A percentile compares a stretch with the other conserved stretches of the same genome.
Evolutionary conservation across 805 yeast species (phyloP).

Genomic region (Grigorovia yakushimaensis): DNA sequence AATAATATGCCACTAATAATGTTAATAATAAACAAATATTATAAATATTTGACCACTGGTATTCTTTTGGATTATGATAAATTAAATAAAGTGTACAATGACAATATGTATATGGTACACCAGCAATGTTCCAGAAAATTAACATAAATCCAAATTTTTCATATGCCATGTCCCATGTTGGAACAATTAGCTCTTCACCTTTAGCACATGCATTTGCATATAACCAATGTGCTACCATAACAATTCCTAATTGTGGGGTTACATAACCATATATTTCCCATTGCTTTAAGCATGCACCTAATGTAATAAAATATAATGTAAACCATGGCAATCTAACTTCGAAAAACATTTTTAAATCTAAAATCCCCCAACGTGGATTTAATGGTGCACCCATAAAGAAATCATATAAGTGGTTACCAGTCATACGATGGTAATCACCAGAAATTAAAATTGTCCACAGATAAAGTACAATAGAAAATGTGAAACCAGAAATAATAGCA

Average conservation of each 20-base stretch:
- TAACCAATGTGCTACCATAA: constrained; percentile 80
- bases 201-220: constrained; percentile 96
- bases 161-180: constrained; percentile 99
- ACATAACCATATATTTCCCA: constrained; percentile 72
- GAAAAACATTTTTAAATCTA: constrained; percentile 93
- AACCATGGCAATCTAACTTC: constrained; percentile 98
- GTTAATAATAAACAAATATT: constrained; percentile 45
- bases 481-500: constrained; percentile 72
- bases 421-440: constrained; percentile 79
- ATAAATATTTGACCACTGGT: constrained; percentile 59
- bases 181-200: constrained; percentile 95
- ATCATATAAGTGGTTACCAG: constrained; percentile 86
- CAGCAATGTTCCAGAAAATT: constrained; percentile 97
- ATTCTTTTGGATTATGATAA: constrained; percentile 77
- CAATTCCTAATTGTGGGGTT: constrained; percentile 62
- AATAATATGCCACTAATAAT: constrained; percentile 66
- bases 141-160: constrained; percentile 99
- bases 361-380: constrained; percentile 87
- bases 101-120: constrained; percentile 97
- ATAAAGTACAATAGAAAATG: constrained; percentile 61
- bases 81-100: constrained; percentile 80
- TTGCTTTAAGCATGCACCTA: constrained; percentile 71
- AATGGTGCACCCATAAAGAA: constrained; percentile 96
- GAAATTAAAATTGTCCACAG: constrained; percentile 53
- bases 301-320: constrained; percentile 66